phyloP scores from a whole-genome alignment of 108 stramenopile species.

The Hondaea fermentalgiana region DNA sequence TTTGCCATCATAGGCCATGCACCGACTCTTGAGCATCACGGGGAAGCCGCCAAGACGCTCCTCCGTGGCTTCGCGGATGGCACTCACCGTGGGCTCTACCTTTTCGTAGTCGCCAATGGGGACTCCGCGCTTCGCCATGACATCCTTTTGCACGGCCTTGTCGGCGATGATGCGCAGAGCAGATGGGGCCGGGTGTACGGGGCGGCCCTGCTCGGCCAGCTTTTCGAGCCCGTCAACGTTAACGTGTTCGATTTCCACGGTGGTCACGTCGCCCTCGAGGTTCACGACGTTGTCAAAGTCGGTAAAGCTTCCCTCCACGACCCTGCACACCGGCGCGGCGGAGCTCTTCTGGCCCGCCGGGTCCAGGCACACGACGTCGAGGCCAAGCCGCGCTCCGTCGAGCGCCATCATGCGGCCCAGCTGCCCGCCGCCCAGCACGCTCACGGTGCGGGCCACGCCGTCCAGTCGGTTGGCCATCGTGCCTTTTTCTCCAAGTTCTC shows the following conservation, averaged over 20 bases:
- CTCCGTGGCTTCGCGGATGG: constrained; percentile 33
- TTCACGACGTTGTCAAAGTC: constrained; percentile 67
- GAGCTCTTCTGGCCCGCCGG: constrained; percentile 56
- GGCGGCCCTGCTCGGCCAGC: constrained; percentile 68
- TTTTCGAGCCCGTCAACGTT: constrained; percentile 67
- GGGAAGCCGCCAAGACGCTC: constrained; percentile 65
- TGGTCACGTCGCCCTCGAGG: constrained; percentile 70
- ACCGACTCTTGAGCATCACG: constrained; percentile 85
- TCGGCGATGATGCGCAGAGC: constrained; percentile 85
- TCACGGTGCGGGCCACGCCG: constrained; percentile 48
- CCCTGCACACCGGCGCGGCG: constrained; percentile 48
- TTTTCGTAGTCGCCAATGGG: constrained; percentile 61
- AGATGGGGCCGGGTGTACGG: constrained; percentile 73
- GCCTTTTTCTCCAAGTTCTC: too few relatives aligned
- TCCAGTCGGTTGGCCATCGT: not conserved
- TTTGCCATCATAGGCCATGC: constrained; percentile 88
- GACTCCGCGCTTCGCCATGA: constrained; percentile 62
- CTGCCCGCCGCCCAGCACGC: constrained; percentile 95
- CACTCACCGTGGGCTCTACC: constrained; percentile 56
- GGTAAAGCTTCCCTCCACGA: constrained; percentile 70
- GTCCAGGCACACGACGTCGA: constrained; percentile 77
- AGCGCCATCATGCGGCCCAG: constrained; percentile 98
- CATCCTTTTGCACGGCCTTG: constrained; percentile 84
- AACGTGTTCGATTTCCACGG: constrained; percentile 98
- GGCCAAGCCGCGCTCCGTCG: constrained; percentile 81